A percentile compares a stretch with the other conserved stretches of the same genome.
Evolutionary conservation across 306 rosid genomes (phyloP).

Genomic region (Cicer pinnatifidum): DNA sequence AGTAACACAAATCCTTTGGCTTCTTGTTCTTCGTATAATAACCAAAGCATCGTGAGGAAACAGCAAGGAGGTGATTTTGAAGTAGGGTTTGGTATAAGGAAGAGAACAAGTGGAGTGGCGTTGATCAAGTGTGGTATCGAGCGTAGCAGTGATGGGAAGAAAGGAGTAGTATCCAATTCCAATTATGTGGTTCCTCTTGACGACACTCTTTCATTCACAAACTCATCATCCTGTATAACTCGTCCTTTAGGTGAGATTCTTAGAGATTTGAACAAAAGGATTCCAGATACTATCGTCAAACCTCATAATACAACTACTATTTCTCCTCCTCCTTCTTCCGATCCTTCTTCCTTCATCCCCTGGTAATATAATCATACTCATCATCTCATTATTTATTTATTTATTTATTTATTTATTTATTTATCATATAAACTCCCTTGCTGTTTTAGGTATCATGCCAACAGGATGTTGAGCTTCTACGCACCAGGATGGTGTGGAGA

Average conservation of each 20-base stretch:
- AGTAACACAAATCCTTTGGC: too few relatives aligned
- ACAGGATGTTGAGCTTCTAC: conserved; percentile 95
- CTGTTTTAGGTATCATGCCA: conserved; percentile 83
- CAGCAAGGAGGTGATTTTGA: not conserved
- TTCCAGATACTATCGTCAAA: conserved; percentile 80
- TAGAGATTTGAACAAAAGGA: conserved; percentile 84
- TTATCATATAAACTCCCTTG: not conserved
- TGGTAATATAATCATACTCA: conserved; percentile 52
- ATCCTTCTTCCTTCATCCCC: conserved; percentile 63
- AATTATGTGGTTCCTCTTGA: conserved; percentile 92
- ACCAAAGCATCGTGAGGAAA: too few relatives aligned
- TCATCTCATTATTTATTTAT: too few relatives aligned
- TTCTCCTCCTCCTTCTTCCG: conserved; percentile 46
- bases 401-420: not conserved
- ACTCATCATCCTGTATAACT: conserved; percentile 77
- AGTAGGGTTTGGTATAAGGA: not conserved
- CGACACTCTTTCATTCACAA: conserved; percentile 65
- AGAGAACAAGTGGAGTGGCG: not conserved
- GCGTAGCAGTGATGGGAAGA: conserved; percentile 54
- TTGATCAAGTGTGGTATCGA: conserved; percentile 46
- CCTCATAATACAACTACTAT: not conserved
- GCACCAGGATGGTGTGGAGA: conserved; percentile 99
- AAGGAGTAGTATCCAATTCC: conserved; percentile 64
- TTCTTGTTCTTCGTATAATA: too few relatives aligned
- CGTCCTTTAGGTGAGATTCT: conserved; percentile 91